phyloP scores from a whole-genome alignment of 2,329 filamentous ascomycete species.

The Hypoxylon rubiginosum region DNA sequence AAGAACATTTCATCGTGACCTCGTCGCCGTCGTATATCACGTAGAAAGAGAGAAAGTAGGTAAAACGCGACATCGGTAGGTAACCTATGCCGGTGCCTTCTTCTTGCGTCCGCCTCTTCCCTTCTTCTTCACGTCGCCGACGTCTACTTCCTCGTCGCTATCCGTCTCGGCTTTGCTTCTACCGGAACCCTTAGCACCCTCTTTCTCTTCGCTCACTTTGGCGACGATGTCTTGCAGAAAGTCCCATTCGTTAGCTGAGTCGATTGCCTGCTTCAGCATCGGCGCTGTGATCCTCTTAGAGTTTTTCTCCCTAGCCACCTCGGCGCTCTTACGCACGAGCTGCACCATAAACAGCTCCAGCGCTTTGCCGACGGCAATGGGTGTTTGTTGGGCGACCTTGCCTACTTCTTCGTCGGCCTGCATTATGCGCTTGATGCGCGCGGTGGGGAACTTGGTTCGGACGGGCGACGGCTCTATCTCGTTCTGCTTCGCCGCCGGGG shows the following conservation, averaged over 20 bases:
- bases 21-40: slow-evolving; percentile 43
- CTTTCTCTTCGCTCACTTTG: slow-evolving; percentile 75
- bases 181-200: slow-evolving; percentile 53
- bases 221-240: slow-evolving; percentile 92
- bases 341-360: slow-evolving; percentile 98
- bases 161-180: slow-evolving; percentile 64
- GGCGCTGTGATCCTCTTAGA: slow-evolving; percentile 90
- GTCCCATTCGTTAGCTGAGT: slow-evolving; percentile 92
- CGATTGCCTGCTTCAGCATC: slow-evolving; percentile 92
- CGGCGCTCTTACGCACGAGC: slow-evolving; percentile 88
- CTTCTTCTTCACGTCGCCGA: slow-evolving; percentile 63
- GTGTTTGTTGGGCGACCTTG: slow-evolving; percentile 97
- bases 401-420: slow-evolving; percentile 98
- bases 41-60: slow-evolving; percentile 36
- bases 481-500: slow-evolving; percentile 55
- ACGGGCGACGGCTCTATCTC: slow-evolving; percentile 77
- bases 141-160: slow-evolving; percentile 63
- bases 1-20: slow-evolving; percentile 45
- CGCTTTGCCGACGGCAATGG: slow-evolving; percentile 94
- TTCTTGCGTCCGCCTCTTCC: slow-evolving; percentile 63
- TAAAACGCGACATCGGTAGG: slow-evolving; percentile 28
- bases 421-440: slow-evolving; percentile 99
- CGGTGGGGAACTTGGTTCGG: slow-evolving; percentile 95
- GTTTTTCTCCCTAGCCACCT: slow-evolving; percentile 83
- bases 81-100: slow-evolving; percentile 59